Evolutionary conservation across 306 rosid genomes (phyloP), one percentile per base, ranked within the genome.

Genomic region (Lathyrus oleraceus): DNA sequence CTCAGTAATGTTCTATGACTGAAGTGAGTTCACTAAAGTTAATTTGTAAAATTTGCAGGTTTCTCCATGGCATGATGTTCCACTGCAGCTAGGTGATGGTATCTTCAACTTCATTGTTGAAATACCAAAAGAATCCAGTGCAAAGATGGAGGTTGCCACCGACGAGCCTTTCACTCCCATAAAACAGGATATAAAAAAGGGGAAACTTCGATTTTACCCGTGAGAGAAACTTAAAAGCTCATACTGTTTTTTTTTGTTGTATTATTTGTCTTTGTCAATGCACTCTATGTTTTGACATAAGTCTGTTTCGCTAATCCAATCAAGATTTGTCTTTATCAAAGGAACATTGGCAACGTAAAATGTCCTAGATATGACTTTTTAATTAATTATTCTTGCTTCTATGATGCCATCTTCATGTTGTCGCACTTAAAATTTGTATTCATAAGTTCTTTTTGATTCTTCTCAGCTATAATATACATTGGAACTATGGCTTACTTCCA

Each of bases 31-130:
- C 36, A 6, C 23, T 60, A 43, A 11, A 53, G 21, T 51, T 6
- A 42, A 30, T 61, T 19, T 45, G 30, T 39, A 13, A 13, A 35
- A 0, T 54, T 45, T 64, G 62, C 82, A 95, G 99, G 87, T 95
- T 81, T 95, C 99, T 54, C 99, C 99, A 40, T 95, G 99, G 99
- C 99, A 95, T 83, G 99, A 95, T 81, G 67, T 95, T 73, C 99
- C 99, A 7, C 76, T 95, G 84, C 92, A 77, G 75, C 61, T 82
- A 74, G 96, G 91, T 35, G 82, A 81, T 72, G 96, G 85, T 52
- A 56, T 77, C 30, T 95, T 89, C 78, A 91, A 87, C 86, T 86
- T 61, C 63, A 58, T 95, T 67, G 91, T 89, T 49, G 99, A 95
- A 71, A 95, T 95, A 72, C 97, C 99, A 10, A 91, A 95, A 87